Evolutionary conservation across 768 basidiomycete genomes (phyloP), one percentile per base, ranked within the genome.

Genomic region (Punctularia strigosozonata): DNA sequence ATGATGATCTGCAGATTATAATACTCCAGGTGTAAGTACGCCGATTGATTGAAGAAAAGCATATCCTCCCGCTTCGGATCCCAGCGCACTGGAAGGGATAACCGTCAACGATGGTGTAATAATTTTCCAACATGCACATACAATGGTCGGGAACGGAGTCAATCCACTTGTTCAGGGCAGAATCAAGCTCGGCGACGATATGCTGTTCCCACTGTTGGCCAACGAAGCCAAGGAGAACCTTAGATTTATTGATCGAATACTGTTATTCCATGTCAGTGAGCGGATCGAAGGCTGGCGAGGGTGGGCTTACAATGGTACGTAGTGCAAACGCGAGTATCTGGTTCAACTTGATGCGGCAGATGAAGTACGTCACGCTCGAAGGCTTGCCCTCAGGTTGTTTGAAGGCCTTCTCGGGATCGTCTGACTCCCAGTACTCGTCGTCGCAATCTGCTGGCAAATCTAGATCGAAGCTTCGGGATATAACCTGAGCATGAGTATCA

Each of bases 361-460:
- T 77, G 55, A 88, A 88, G 15, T 63, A 69, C 14, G 77, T 53
- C 25, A 84, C 58, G 35, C 57, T 59, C 19, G 75, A 71, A 14
- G 80, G 76, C 42, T 72, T 65, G 8, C 61, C 70, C 10, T 59
- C 51, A 7, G 84, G 85, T 51, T 86, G 84, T 38, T 71, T 61
- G 55, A 81, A 85, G 14, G 66, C 68, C 28, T 68, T 62, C 2
- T 65, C 60, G 0, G 73, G 72, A 44, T 77, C 76, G 21, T 61
- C 58, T 26, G 57, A 59, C 14, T 75, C 68, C 86, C 85, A 91
- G 51, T 76, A 87, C 44, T 79, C 74, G 48, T 82, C 80, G 46
- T 92, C 85, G 12, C 89, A 79, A 54, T 88, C 85, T 5, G 84
- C 66, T 28, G 85, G 85, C 24, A 77, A 58, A 38, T 85, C 83